Evolutionary conservation across 2,329 filamentous ascomycete genomes (phyloP), one percentile per base, ranked within the genome.

Genomic region (Fusarium virguliforme): DNA sequence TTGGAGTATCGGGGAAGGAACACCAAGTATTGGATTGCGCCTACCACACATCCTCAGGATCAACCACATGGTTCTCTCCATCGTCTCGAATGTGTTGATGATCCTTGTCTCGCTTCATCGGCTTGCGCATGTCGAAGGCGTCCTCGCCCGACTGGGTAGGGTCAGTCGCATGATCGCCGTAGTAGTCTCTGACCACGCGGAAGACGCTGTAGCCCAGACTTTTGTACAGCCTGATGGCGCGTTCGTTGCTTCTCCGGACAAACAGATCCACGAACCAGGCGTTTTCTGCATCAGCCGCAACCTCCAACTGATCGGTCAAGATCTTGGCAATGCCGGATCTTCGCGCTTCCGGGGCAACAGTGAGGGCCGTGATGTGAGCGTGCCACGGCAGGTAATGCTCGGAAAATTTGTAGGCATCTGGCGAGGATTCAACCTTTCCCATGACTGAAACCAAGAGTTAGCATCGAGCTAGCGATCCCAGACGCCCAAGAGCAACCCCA

Each of bases 341-440:
- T 30, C 96, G 91, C 55, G 94, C 94, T 62, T 92, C 90, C 0
- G 96, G 96, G 1, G 95, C 92, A 22, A 99, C 94, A 0, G 96
- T 98, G 57, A 99, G 86, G 37, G 95, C 96, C 5, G 96, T 99
- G 79, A 99, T 97, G 82, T 99, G 96, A 22, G 94, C 95, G 83
- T 99, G 96, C 94, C 94, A 98, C n/a, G 95, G 95, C n/a, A 97
- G 91, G 83, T 97, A 97, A 83, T 98, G 94, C 76, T 91, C 87
- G 55, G 94, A 96, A 76, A 90, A 90, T 65, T 89, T 87, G 79
- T 92, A 89, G 59, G 90, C 90, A 48, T 93, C 86, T 15, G 93
- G 92, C 60, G 94, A 97, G 71, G 94, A 91, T 85, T 98, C 95
- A 67, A 97, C 89, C 84, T 99, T 99, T 79, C 95, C 96, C 89